Base-by-base conservation (phyloP, 2,329 filamentous ascomycete genomes). In the Sporothrix mexicana region DNA sequence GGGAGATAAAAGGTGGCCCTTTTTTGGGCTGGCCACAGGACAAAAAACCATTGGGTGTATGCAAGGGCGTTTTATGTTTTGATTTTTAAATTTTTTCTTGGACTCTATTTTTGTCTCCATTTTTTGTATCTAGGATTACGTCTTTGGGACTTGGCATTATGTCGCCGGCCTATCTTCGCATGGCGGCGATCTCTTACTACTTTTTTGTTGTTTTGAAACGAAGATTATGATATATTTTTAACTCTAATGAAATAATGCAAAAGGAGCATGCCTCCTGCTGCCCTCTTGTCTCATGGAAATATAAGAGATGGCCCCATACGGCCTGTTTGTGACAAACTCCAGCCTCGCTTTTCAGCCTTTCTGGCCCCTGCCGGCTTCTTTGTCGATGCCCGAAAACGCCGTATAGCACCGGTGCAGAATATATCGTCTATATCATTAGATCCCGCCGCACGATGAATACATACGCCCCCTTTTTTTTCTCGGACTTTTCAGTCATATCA, bases 21-120 rank as follows among this genome's bases (percentile, higher is more conserved):
- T 15, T 23, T 55, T 12, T 36, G 51, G 30, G 4, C 6, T 8
- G 30, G 43, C 6, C 43, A 36, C 8, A 62, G 43, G 25, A 25
- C 45, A 23, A 69, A 66, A 45, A 69, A 59, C 3, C 55, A 43
- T 41, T 59, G 45, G 66, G n/a, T 43, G 61, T 55, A 55, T 70
- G 59, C 20, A 66, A 25, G 3, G 71, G 71, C 64, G 64, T 66
- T 49, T 47, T 30, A 51, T 64, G n/a, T 64, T 45, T 23, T 64
- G 15, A 23, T 30, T 67, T 47, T 53, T 61, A 17, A 61, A 17
- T 62, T 68, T 41, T 10, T 1, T 12, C 36, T 67, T 36, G 30
- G 30, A 6, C 7, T 36, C 30, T 36, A 36, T 36, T 17, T 15
- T 62, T 10, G 53, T 62, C 10, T 51, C 47, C 8, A 41, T 25